Conservation (phyloP, 225 moss, liverwort and hornwort species). For the Climacium dendroides region DNA sequence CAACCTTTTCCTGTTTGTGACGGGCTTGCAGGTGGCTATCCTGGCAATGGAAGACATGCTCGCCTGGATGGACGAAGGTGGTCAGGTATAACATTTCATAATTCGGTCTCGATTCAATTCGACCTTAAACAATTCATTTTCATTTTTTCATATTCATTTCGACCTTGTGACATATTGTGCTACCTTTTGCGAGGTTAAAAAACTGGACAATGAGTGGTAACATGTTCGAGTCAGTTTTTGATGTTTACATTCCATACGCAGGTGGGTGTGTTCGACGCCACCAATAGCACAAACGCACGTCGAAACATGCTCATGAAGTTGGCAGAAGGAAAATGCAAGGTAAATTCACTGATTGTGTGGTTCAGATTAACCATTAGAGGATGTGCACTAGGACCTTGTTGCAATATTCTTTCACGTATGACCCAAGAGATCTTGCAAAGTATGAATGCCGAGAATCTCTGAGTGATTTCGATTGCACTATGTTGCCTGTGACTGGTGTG, state of each 20-base stretch:
- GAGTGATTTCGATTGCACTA: background rate
- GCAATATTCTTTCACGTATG: background rate
- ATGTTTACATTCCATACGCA: conserved; percentile 5
- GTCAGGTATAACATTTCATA: conserved; percentile 48
- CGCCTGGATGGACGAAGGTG: conserved; percentile 96
- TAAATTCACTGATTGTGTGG: background rate
- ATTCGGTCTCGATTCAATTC: background rate
- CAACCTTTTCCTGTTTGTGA: background rate
- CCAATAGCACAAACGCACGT: conserved; percentile 83
- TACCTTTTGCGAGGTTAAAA: background rate
- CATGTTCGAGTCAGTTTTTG: background rate
- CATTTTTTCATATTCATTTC: background rate
- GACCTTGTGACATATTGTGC: background rate
- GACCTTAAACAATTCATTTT: background rate
- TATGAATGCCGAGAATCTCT: background rate
- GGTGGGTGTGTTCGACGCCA: conserved; percentile 99
- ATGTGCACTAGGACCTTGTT: background rate
- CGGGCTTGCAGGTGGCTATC: conserved; percentile 57
- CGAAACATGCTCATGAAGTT: conserved; percentile 78
- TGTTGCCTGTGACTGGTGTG: background rate
- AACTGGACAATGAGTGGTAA: background rate
- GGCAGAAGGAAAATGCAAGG: conserved; percentile 99
- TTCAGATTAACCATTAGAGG: background rate
- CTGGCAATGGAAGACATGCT: conserved; percentile 99
- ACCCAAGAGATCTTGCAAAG: background rate